These are phyloP conservation scores for Cercophora scortea DNA, from an alignment of 495 filamentous ascomycete species.

Conservation along the genomic window DNA sequence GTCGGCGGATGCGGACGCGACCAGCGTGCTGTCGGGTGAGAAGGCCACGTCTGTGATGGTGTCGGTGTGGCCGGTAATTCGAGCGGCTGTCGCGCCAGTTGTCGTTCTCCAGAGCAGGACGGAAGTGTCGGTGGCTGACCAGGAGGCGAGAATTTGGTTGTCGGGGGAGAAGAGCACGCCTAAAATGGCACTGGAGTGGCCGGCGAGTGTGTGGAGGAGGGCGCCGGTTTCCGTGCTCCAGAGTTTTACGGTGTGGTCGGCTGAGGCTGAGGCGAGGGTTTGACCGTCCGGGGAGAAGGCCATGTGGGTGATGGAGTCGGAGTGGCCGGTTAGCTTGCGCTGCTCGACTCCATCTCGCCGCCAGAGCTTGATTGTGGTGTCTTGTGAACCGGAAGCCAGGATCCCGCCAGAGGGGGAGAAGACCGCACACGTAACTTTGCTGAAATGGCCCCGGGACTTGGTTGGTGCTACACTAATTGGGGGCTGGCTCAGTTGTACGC, in stretches of 20 bases:
- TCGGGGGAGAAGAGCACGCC: no score
- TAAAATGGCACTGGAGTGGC: slow-evolving; percentile 18
- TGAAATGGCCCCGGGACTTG: no score
- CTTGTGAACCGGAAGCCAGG: background rate
- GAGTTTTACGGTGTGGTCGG: slow-evolving; percentile 24
- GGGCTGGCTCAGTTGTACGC: no score
- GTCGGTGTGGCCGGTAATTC: no score
- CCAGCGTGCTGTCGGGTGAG: slow-evolving; percentile 23
- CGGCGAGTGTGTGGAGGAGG: background rate
- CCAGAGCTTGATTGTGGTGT: background rate
- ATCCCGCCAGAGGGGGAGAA: background rate
- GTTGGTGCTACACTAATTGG: no score
- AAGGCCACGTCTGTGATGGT: slow-evolving; percentile 7
- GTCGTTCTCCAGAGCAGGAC: no score
- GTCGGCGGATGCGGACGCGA: background rate
- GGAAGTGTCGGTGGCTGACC: no score
- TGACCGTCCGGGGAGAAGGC: slow-evolving; percentile 2
- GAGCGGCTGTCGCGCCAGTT: no score
- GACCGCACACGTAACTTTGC: no score
- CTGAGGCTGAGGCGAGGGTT: slow-evolving; percentile 22
- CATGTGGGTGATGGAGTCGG: background rate
- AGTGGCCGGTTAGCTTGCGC: background rate
- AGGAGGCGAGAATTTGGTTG: no score
- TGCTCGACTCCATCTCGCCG: no score
- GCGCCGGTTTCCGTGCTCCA: slow-evolving; percentile 21